Conservation (phyloP, 1,284 basidiomycete species). For the Trichosporon sp. region DNA sequence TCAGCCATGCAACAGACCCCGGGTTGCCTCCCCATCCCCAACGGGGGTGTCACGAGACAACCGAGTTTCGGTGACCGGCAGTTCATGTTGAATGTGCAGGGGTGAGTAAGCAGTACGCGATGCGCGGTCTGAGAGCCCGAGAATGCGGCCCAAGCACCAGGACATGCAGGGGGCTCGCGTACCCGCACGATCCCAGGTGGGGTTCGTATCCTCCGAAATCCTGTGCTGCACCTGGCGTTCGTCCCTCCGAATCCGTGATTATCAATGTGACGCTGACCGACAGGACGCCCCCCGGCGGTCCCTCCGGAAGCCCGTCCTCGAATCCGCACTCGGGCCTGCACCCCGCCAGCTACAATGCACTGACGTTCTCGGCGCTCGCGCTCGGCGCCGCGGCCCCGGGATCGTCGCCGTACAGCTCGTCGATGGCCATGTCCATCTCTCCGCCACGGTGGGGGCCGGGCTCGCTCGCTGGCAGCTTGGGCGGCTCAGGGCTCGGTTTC, state of each 20-base stretch:
- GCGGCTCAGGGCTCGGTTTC: slow-evolving; percentile 15
- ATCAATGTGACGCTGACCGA: background rate
- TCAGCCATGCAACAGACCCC: background rate
- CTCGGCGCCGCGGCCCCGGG: slow-evolving; percentile 29
- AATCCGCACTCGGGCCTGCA: slow-evolving; percentile 34
- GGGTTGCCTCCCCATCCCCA: slow-evolving; percentile 3
- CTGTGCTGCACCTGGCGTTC: background rate
- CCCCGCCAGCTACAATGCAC: slow-evolving; percentile 35
- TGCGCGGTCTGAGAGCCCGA: background rate
- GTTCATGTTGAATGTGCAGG: slow-evolving; percentile 4
- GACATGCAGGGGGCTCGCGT: background rate
- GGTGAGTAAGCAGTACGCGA: background rate
- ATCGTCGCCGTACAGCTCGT: slow-evolving; percentile 26
- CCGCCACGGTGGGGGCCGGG: slow-evolving; percentile 40
- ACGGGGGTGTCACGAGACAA: slow-evolving; percentile 4
- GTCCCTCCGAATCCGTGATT: background rate
- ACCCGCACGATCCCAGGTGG: background rate
- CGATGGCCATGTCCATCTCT: slow-evolving; percentile 44
- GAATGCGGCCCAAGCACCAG: background rate
- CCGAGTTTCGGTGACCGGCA: background rate
- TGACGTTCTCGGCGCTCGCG: slow-evolving; percentile 33
- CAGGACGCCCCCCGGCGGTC: slow-evolving; percentile 16
- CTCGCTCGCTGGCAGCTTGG: slow-evolving; percentile 17
- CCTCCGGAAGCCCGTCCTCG: slow-evolving; percentile 15
- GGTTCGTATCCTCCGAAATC: background rate